Conservation (phyloP, 371 early-diverging fungal species). For the Rhizomucor pusillus region DNA sequence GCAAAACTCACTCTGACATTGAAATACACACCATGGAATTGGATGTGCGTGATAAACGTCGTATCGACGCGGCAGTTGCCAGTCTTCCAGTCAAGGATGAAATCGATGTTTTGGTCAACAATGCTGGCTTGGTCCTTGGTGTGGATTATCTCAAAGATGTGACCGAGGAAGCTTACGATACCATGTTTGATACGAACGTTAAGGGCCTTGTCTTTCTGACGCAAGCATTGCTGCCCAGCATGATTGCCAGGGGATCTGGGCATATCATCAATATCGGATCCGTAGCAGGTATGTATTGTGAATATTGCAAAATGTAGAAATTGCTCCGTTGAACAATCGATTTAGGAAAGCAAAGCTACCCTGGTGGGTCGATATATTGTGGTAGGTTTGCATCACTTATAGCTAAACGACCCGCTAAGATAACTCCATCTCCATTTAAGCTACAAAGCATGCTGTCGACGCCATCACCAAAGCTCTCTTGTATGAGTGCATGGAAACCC, state of each 20-base stretch:
- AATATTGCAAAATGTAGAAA: too few species aligned
- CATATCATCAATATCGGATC: conserved; percentile 89
- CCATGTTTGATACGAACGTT: conserved; percentile 90
- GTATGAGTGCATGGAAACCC: conserved; percentile 75
- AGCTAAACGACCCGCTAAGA: too few species aligned
- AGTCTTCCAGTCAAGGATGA: conserved; percentile 49
- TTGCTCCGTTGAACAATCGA: too few species aligned
- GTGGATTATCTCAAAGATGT: conserved; percentile 72
- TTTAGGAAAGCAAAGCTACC: conserved; percentile 57
- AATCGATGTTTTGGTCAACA: conserved; percentile 40
- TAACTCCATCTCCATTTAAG: conserved; percentile 42
- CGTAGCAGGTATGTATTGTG: conserved; percentile 68
- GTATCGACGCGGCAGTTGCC: conserved; percentile 54
- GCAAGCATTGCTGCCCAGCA: conserved; percentile 78
- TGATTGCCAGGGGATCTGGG: conserved; percentile 73
- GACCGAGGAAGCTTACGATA: conserved; percentile 64
- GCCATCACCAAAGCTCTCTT: conserved; percentile 78
- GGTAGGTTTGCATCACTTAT: conserved; percentile 28
- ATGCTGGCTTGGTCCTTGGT: conserved; percentile 76
- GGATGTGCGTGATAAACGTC: conserved; percentile 67
- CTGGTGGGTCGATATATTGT: conserved; percentile 84
- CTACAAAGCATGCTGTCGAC: conserved; percentile 85
- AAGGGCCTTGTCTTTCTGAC: conserved; percentile 79
- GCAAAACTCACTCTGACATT: conserved; percentile 39
- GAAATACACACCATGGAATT: conserved; percentile 60